Evolutionary conservation across 306 rosid genomes (phyloP).

Genomic region (Coriaria nepalensis): DNA sequence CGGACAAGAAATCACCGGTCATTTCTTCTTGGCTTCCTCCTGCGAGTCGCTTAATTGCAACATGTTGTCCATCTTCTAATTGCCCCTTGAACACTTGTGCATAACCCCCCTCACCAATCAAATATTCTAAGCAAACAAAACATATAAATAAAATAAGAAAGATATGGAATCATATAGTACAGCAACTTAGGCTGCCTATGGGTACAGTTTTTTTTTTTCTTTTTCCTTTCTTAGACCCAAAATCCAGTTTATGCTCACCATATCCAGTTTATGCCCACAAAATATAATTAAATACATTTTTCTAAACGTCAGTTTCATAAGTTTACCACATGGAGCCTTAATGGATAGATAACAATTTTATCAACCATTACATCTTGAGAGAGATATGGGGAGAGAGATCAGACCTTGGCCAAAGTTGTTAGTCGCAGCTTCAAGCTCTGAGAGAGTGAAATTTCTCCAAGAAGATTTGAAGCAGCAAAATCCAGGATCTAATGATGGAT

Average conservation of each 20-base stretch:
- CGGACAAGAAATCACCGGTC: constrained; percentile 93
- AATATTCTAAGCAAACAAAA: constrained; percentile 33
- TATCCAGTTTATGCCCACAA: too few species aligned
- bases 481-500: constrained; percentile 34
- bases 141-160: constrained; percentile 9
- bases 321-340: too few species aligned
- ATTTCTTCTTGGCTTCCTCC: constrained; percentile 85
- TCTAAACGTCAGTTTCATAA: too few species aligned
- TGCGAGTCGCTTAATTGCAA: constrained; percentile 65
- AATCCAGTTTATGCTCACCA: too few species aligned
- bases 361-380: constrained; percentile 14
- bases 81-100: constrained; percentile 83
- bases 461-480: constrained; percentile 59
- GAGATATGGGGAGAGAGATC: not conserved
- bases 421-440: constrained; percentile 55
- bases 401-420: constrained; percentile 67
- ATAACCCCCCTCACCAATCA: constrained; percentile 99
- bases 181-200: too few species aligned
- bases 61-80: constrained; percentile 60
- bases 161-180: too few species aligned
- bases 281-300: too few species aligned
- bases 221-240: too few species aligned
- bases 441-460: constrained; percentile 61
- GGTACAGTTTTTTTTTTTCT: too few species aligned
- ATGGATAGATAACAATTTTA: too few species aligned